Evolutionary conservation across 371 early-diverging fungal species (phyloP).

Genomic region (Lichtheimia ramosa): DNA sequence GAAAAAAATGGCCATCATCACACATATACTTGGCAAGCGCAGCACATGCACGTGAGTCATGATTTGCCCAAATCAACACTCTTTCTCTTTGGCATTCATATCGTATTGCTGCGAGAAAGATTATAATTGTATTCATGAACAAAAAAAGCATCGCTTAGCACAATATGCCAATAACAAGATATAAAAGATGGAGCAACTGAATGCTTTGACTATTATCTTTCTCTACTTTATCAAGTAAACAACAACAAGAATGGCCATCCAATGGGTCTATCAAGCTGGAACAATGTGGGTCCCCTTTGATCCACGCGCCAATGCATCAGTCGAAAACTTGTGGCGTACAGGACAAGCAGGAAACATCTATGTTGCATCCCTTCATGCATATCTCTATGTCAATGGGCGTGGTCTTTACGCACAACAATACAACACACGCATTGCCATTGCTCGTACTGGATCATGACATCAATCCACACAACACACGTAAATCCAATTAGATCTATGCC

Average conservation of each 20-base stretch:
- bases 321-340: slow-evolving; percentile 20
- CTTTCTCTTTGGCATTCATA: no score
- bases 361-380: slow-evolving; percentile 19
- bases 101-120: no score
- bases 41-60: no score
- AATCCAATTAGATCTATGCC: not conserved
- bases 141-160: no score
- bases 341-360: slow-evolving; percentile 17
- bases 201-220: not conserved
- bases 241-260: not conserved
- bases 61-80: no score
- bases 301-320: slow-evolving; percentile 9
- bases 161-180: not conserved
- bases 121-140: no score
- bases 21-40: no score
- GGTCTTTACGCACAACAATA: slow-evolving; percentile 19
- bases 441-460: slow-evolving; percentile 15
- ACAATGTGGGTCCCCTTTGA: slow-evolving; percentile 16
- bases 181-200: not conserved
- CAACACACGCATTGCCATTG: slow-evolving; percentile 16
- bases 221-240: not conserved
- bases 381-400: slow-evolving; percentile 21
- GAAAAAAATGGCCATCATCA: no score
- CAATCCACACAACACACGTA: not conserved
- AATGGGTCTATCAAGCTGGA: slow-evolving; percentile 10